Base-by-base conservation (phyloP, 2,329 filamentous ascomycete species). In the Pseudopithomyces chartarum region DNA sequence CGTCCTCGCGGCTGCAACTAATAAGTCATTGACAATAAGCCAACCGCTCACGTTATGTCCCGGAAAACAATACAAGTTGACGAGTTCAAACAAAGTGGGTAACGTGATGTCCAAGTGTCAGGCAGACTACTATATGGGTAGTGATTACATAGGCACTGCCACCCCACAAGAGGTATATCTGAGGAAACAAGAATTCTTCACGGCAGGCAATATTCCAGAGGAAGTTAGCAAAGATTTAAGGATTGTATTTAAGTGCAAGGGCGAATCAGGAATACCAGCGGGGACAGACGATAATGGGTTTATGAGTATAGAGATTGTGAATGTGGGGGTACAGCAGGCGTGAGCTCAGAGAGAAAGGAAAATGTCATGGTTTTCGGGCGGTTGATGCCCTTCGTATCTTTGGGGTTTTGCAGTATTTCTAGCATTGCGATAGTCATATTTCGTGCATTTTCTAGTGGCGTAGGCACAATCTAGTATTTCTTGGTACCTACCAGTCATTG, bases 21-120 rank as follows among this genome's bases (percentile, higher is more conserved):
- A 63, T 26, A 55, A 58, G 6, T 54, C 52, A 8, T 45, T 71
- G 32, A 59, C 48, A 10, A 56, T 73, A 32, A 63, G 53, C 0
- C 68, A 74, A 47, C 62, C 68, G 10, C 10, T 75, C 10, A 68
- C 66, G 0, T 63, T 73, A 2, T 69, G 66, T 51, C 69, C 71
- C 2, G 65, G 65, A 15, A 58, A 54, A 32, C 52, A 61, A 36
- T 71, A 74, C 59, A 17, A 34, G 7, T 48, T 72, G 22, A 45
- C 26, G 4, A 56, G 46, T 4, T 55, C 44, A 13, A 64, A 60
- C 11, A 50, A 58, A 2, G 67, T 71, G 45, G 54, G 23, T 0
- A 63, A 65, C 23, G 32, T 52, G 7, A 53, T 64, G 6, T 63
- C 63, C 8, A 54, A 58, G 17, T 73, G 70, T 48, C 52, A 54